Percentiles rank a stretch among this genome's conserved stretches.
These are phyloP conservation scores for Xylaria bambusicola DNA, from an alignment of 495 filamentous ascomycete genomes.

Conservation along the genomic window DNA sequence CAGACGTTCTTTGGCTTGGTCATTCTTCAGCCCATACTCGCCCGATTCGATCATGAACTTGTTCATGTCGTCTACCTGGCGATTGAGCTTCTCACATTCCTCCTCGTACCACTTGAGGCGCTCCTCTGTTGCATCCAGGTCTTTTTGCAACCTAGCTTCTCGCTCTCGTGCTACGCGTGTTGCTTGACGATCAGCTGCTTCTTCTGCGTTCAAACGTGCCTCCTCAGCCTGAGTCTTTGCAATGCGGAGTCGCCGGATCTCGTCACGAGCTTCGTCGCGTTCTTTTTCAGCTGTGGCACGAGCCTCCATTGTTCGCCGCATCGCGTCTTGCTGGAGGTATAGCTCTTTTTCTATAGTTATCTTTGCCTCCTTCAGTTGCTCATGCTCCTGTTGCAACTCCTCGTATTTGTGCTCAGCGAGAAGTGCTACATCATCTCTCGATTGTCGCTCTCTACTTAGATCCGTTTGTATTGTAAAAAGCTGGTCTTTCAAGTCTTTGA, in stretches of 20 bases:
- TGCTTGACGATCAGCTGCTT: constrained; percentile 76
- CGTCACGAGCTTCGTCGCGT: constrained; percentile 83
- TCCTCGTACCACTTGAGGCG: constrained; percentile 72
- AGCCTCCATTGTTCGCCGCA: constrained; percentile 84
- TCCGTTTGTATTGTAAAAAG: constrained; percentile 85
- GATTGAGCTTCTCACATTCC: constrained; percentile 72
- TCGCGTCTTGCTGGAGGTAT: constrained; percentile 93
- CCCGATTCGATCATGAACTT: constrained; percentile 86
- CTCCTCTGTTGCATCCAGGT: constrained; percentile 71
- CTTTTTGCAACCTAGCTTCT: constrained; percentile 72
- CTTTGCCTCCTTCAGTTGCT: constrained; percentile 89
- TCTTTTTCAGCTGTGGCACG: constrained; percentile 77
- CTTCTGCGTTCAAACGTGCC: constrained; percentile 78
- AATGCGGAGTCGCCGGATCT: constrained; percentile 79
- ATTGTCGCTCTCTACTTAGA: constrained; percentile 88
- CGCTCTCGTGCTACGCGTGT: constrained; percentile 79
- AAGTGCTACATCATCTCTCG: constrained; percentile 91
- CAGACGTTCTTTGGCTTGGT: constrained; percentile 89
- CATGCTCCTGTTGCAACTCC: constrained; percentile 79
- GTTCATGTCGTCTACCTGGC: constrained; percentile 77
- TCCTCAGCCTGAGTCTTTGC: constrained; percentile 82
- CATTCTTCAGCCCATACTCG: constrained; percentile 79
- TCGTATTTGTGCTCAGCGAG: constrained; percentile 86
- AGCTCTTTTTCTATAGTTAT: constrained; percentile 98
- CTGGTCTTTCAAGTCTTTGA: constrained; percentile 81